phyloP scores from a whole-genome alignment of 306 rosid species.

The Rubus parviflorus region DNA sequence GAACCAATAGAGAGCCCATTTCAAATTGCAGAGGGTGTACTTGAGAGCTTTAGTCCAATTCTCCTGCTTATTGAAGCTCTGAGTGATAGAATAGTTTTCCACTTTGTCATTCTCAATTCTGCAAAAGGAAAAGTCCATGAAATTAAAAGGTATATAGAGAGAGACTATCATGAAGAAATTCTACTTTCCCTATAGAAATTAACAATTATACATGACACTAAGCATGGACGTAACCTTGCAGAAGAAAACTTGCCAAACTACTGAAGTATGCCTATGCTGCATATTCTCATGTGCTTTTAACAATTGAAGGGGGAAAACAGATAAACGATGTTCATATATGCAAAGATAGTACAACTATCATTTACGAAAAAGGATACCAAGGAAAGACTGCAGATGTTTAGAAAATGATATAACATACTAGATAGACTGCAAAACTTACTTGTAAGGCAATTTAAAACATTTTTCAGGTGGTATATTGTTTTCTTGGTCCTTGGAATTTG shows the following conservation, averaged over 20 bases:
- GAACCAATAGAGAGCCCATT: conserved; percentile 99
- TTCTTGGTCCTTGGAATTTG: conserved; percentile 83
- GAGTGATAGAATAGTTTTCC: conserved; percentile 87
- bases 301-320: background rate
- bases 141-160: background rate
- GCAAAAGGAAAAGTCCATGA: conserved; percentile 15
- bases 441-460: conserved; percentile 88
- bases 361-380: background rate
- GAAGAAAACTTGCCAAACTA: background rate
- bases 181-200: background rate
- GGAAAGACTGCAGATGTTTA: background rate
- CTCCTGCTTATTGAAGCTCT: conserved; percentile 95
- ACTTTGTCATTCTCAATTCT: conserved; percentile 94
- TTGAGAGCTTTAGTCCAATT: conserved; percentile 97
- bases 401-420: background rate
- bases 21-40: conserved; percentile 92
- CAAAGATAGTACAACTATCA: background rate
- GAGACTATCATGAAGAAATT: background rate
- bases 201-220: background rate
- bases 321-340: background rate
- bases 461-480: conserved; percentile 89
- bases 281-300: background rate
- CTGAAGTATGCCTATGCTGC: background rate
- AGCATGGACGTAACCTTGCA: background rate
- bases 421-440: conserved; percentile 54